phyloP scores from a whole-genome alignment of 176 grass and related monocot species.

The Pontederia paniculata region DNA sequence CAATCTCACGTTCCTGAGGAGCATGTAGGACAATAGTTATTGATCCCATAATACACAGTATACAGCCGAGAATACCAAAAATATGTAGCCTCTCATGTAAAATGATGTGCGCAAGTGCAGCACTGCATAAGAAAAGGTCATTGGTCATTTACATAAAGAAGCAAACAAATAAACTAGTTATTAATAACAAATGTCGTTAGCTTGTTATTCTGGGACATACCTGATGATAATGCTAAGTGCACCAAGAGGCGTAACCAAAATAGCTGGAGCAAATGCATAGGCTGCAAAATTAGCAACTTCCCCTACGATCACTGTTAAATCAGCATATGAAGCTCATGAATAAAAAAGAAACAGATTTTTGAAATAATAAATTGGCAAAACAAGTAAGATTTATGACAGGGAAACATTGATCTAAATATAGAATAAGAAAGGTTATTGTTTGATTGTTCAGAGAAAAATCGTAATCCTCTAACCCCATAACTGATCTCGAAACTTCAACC shows the following conservation, averaged over 20 bases:
- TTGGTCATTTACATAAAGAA: neutral
- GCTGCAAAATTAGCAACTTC: slow-evolving; percentile 14
- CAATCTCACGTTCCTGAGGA: slow-evolving; percentile 25
- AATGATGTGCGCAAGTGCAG: slow-evolving; percentile 19
- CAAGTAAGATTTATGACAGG: too few species aligned
- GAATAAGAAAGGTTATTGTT: too few species aligned
- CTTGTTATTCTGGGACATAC: neutral
- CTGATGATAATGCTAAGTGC: slow-evolving; percentile 10
- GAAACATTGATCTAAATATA: too few species aligned
- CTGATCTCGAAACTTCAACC: too few species aligned
- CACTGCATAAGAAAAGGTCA: neutral
- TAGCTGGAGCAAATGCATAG: slow-evolving; percentile 11
- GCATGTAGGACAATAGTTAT: slow-evolving; percentile 31
- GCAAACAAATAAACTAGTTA: neutral
- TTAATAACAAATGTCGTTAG: too few species aligned
- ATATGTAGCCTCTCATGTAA: slow-evolving; percentile 24
- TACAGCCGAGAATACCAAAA: slow-evolving; percentile 29
- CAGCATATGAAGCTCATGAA: neutral
- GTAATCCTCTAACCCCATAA: too few species aligned
- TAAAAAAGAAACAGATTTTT: too few species aligned
- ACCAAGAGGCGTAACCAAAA: slow-evolving; percentile 13
- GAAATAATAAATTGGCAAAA: too few species aligned
- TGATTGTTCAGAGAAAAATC: too few species aligned
- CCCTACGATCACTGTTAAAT: slow-evolving; percentile 9
- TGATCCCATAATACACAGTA: slow-evolving; percentile 27